Base-by-base conservation (phyloP, 495 filamentous ascomycete genomes). In the Aspergillus hancockii region DNA sequence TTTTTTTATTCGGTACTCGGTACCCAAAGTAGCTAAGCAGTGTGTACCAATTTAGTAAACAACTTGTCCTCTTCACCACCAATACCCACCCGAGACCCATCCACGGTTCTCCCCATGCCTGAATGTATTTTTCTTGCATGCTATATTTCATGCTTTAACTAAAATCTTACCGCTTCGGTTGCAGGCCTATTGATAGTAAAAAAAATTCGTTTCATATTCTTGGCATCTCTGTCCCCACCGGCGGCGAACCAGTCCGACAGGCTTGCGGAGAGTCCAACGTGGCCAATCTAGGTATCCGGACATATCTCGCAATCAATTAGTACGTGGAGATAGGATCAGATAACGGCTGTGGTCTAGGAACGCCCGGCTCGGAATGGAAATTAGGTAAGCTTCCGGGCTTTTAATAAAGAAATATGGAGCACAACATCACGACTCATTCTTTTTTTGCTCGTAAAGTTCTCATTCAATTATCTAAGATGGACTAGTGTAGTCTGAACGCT, bases 1-100 rank as follows among this genome's bases (percentile, higher is more conserved):
- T 43, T 13, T 43, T 9, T 41, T 41, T 8, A 9, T 38, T 56
- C 59, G 59, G 59, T 30, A 34, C 47, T 61, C 36, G 52, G 47
- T 61, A 52, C 59, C 59, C 53, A 45, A 55, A 43, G 34, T 36
- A 36, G 34, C 34, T 14, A 36, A 10, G 34, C 2, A 10, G 34
- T 14, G 13, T 36, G 34, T 10, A 36, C 34, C 13, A 36, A 36
- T 14, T 10, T 36, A 14, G 34, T 14, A 36, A 2, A 36, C n/a
- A 41, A 14, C 13, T n/a, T 14, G 2, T 41, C 16, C 14, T 14
- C n/a, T 47, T 47, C 43, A 47, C 8, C 18, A 23, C 19, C 18
- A 1, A 23, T 23, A 47, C 43, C 19, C 19, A 47, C 19, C 21
- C 12, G 1, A 8, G 43, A 23, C 19, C 43, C 43, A 47, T 47